A percentile compares a stretch with the other conserved stretches of the same genome.
Conservation (phyloP, 2,329 filamentous ascomycete species). For the Scedosporium apiospermum region DNA sequence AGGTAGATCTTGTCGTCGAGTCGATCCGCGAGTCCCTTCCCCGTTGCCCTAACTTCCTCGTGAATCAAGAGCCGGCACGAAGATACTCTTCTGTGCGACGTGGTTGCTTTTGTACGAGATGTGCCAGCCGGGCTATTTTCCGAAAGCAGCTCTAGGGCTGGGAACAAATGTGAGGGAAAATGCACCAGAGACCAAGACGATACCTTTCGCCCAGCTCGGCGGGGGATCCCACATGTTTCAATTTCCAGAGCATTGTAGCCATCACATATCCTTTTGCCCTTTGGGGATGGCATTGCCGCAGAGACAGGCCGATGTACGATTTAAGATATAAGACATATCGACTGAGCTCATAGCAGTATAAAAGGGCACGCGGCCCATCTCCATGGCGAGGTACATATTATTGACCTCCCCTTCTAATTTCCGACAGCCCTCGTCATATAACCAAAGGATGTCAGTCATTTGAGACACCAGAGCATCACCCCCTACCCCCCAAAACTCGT, state of each 20-base stretch:
- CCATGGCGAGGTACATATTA: conserved; percentile 40
- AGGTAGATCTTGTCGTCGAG: no score
- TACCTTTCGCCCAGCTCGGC: conserved; percentile 56
- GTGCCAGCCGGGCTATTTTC: conserved; percentile 52
- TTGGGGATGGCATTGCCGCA: conserved; percentile 43
- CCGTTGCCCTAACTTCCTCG: no score
- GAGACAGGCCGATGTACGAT: no score
- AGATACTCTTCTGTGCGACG: no score
- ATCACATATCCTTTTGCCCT: conserved; percentile 69
- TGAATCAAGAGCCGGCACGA: no score
- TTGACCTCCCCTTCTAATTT: neutral
- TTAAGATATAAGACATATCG: conserved; percentile 39
- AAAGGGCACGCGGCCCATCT: conserved; percentile 52
- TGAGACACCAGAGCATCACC: no score
- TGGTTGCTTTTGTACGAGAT: conserved; percentile 49
- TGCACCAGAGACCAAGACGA: conserved; percentile 59
- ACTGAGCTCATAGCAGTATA: conserved; percentile 68
- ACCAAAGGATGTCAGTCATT: no score
- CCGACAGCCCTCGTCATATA: conserved; percentile 20
- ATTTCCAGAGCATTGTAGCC: conserved; percentile 58
- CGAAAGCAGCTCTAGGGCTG: conserved; percentile 6
- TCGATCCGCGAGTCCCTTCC: no score
- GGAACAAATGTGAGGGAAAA: neutral
- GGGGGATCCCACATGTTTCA: conserved; percentile 46
- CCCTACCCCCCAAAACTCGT: conserved; percentile 39